These are phyloP conservation scores for Xanthoceras sorbifolium DNA, from an alignment of 345 rosid genomes.

Conservation along the genomic window DNA sequence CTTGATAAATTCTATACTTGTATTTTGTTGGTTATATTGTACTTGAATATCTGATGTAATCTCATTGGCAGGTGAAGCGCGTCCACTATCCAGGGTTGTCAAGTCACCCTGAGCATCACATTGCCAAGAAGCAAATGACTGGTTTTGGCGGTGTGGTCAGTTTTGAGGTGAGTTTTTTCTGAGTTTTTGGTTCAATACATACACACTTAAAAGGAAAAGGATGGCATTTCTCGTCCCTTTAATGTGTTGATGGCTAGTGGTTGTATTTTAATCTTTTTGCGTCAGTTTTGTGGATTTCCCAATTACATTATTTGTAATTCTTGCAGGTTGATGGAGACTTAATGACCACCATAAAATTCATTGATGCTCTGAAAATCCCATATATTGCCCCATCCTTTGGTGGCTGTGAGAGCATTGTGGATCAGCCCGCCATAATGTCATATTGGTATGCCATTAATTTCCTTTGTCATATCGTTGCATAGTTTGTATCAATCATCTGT, in stretches of 20 bases:
- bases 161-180: slow-evolving; percentile 69
- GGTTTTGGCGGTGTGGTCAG: slow-evolving; percentile 99
- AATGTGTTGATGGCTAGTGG: neutral
- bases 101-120: slow-evolving; percentile 90
- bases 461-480: neutral
- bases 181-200: neutral
- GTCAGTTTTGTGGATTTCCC: neutral
- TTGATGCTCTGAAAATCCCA: slow-evolving; percentile 88
- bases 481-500: neutral
- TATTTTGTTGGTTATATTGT: neutral
- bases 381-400: slow-evolving; percentile 99
- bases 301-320: slow-evolving; percentile 9
- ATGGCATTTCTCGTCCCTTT: neutral
- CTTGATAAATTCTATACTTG: neutral
- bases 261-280: neutral
- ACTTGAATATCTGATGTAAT: slow-evolving; percentile 3
- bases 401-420: slow-evolving; percentile 96
- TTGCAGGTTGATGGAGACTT: slow-evolving; percentile 84
- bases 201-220: no score
- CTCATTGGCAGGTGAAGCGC: slow-evolving; percentile 62
- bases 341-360: slow-evolving; percentile 63
- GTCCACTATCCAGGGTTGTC: slow-evolving; percentile 93
- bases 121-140: slow-evolving; percentile 94
- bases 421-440: slow-evolving; percentile 99
- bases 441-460: slow-evolving; percentile 66